Base-by-base conservation (phyloP, 345 rosid species). In the Erucastrum elatum region DNA sequence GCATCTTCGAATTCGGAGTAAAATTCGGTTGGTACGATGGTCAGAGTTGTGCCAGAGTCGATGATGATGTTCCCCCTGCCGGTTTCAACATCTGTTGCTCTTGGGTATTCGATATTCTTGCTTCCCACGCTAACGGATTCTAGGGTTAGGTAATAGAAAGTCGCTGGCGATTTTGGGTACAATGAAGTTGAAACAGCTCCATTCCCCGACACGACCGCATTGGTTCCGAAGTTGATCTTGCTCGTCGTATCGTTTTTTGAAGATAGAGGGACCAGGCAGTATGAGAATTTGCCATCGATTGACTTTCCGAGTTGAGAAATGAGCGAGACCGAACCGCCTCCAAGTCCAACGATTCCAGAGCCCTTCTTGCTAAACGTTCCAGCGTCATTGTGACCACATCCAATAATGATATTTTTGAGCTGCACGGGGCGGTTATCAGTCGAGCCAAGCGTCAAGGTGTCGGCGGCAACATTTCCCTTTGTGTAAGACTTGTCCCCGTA, bases 21-120 rank as follows among this genome's bases (percentile, higher is more conserved):
- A 44, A 83, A 81, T 0, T 34, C 77, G 0, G 7, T 9, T 0
- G 89, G 89, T 1, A 86, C 30, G 0, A 85, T 0, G 1, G 93
- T 91, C 13, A 84, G 37, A 2, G 91, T 86, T 11, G 88, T 87
- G 2, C 93, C 90, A 0, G 90, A 89, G 44, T 91, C 93, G 5
- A 88, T 79, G 64, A 89, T 78, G 16, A 86, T 86, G 74, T 87
- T 87, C 1, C 88, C 89, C 6, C 76, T 49, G 0, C 30, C 1
- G 1, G 13, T 5, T 10, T 6, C 37, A 4, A 6, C 4, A 34
- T 34, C 37, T 34, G 6, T 1, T 34, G 6, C 6, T 34, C 0
- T 6, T 34, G 16, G 8, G 64, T 4, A 75, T 9, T 6, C 11
- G 0, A 78, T 12, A 29, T 17, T 16, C 30, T 49, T 49, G 56